Percentiles rank a stretch among this genome's conserved stretches.
These are phyloP conservation scores for Scheffersomyces titani DNA, from an alignment of 1,139 yeast genomes.

Conservation along the genomic window DNA sequence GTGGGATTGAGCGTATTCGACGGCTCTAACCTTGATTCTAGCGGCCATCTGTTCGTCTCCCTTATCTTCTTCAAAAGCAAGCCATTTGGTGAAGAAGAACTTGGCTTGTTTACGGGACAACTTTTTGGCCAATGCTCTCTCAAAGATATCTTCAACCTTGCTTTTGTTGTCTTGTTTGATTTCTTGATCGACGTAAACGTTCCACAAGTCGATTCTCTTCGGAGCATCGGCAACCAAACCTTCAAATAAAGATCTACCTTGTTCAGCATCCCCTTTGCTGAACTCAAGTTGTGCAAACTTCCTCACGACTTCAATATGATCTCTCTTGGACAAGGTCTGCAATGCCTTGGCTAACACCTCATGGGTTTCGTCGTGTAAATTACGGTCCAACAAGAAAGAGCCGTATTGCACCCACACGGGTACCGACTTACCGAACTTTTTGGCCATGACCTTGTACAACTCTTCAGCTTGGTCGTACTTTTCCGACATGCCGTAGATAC, in stretches of 20 bases:
- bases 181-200: conserved; percentile 91
- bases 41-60: conserved; percentile 74
- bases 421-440: conserved; percentile 76
- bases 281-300: conserved; percentile 91
- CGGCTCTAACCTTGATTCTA: conserved; percentile 89
- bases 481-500: conserved; percentile 74
- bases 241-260: conserved; percentile 92
- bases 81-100: conserved; percentile 93
- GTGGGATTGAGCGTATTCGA: conserved; percentile 58
- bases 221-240: conserved; percentile 90
- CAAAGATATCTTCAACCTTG: conserved; percentile 76
- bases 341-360: conserved; percentile 72
- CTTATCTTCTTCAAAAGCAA: conserved; percentile 68
- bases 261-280: conserved; percentile 84
- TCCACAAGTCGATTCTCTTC: conserved; percentile 92
- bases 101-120: conserved; percentile 90
- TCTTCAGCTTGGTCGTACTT: conserved; percentile 70
- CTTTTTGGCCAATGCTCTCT: conserved; percentile 70
- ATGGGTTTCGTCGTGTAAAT: conserved; percentile 61
- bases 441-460: conserved; percentile 64
- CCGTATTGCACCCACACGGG: conserved; percentile 82
- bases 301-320: conserved; percentile 78
- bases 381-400: conserved; percentile 66
- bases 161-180: conserved; percentile 61
- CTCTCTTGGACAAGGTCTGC: conserved; percentile 69